phyloP scores from a whole-genome alignment of 169 alveolate species.

The Theileria sp. region DNA sequence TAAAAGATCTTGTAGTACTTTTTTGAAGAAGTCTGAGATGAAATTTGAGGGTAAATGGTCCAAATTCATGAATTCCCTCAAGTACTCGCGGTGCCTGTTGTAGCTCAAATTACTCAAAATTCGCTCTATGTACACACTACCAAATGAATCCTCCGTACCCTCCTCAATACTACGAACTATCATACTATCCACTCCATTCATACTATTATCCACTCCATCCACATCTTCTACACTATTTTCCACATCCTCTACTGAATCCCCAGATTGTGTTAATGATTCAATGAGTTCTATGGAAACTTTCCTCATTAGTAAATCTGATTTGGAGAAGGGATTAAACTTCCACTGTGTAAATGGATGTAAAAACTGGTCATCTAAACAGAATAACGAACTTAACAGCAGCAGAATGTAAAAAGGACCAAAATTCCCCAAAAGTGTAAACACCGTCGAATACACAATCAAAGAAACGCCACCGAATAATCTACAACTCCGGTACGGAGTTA shows the following conservation, averaged over 20 bases:
- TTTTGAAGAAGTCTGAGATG: not conserved
- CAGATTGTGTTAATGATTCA: not conserved
- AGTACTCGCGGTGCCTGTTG: not conserved
- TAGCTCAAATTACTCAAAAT: conserved; percentile 7
- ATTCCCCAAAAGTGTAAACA: conserved; percentile 39
- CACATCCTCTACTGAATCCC: not conserved
- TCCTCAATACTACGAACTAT: no score
- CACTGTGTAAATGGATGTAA: not conserved
- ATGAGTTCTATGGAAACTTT: conserved; percentile 22
- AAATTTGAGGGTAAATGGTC: not conserved
- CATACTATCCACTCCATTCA: not conserved
- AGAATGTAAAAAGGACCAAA: conserved; percentile 48
- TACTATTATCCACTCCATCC: no score
- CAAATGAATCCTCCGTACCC: not conserved
- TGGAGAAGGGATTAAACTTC: conserved; percentile 13
- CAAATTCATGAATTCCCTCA: not conserved
- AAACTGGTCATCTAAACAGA: conserved; percentile 52
- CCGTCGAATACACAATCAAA: conserved; percentile 25
- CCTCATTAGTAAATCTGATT: not conserved
- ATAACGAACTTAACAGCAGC: conserved; percentile 25
- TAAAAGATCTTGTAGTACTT: not conserved
- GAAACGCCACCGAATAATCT: conserved; percentile 36
- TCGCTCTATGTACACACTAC: conserved; percentile 7
- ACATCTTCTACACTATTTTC: not conserved
- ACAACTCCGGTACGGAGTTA: conserved; percentile 40